phyloP scores from a whole-genome alignment of 768 basidiomycete genomes.

The Trametes cubensis region DNA sequence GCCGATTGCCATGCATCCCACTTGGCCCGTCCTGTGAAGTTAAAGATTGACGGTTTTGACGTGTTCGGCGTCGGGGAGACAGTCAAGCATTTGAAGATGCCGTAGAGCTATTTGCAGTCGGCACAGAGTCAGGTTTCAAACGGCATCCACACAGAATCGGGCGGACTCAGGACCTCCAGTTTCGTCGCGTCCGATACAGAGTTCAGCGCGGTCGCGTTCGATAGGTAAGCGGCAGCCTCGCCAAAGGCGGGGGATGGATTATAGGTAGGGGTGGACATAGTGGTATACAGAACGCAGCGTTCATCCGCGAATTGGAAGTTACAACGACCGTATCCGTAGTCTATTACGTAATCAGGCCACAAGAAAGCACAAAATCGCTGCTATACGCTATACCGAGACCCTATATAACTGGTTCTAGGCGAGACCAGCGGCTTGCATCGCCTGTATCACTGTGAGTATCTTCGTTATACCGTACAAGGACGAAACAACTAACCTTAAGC shows the following conservation, averaged over 20 bases:
- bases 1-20: constrained; percentile 80
- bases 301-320: constrained; percentile 9
- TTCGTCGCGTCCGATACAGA: constrained; percentile 64
- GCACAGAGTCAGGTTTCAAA: constrained; percentile 18
- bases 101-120: constrained; percentile 64
- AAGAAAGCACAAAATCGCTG: constrained; percentile 3
- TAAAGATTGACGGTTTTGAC: constrained; percentile 74
- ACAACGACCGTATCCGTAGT: constrained; percentile 27
- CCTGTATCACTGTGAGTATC: constrained; percentile 44
- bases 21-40: constrained; percentile 78
- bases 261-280: constrained; percentile 28
- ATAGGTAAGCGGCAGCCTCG: constrained; percentile 66
- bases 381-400: neutral
- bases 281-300: constrained; percentile 23
- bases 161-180: constrained; percentile 63
- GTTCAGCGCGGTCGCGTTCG: constrained; percentile 53
- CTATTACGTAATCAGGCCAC: constrained; percentile 42
- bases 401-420: constrained; percentile 41
- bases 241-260: constrained; percentile 49
- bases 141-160: constrained; percentile 19
- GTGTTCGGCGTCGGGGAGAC: constrained; percentile 55
- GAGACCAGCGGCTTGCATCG: constrained; percentile 78
- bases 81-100: constrained; percentile 77
- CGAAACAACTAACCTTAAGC: constrained; percentile 66
- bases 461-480: neutral